Base-by-base conservation (phyloP, 23 red algal genomes). In the Gracilaria caudata region DNA sequence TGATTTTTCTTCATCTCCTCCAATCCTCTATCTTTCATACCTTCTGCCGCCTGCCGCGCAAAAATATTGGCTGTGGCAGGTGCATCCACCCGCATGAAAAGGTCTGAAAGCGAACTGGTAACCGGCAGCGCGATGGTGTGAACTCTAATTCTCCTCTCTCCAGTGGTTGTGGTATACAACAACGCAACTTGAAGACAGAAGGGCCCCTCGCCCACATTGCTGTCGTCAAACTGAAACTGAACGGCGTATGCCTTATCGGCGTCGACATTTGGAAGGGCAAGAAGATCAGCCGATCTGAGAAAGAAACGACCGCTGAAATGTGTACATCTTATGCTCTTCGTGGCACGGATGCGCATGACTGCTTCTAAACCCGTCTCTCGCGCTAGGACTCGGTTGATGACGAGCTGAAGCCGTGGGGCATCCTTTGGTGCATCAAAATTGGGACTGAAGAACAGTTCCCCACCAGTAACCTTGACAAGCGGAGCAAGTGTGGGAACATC, bases 241-340 rank as follows among this genome's bases (percentile, higher is more conserved):
- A 99, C 97, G 25, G 77, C 97, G 41, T 92, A 99, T 16, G 97
- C 76, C 73, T 95, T 96, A 84, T 99, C 97, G 7, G 82, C 59
- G 45, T 99, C 97, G 12, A 91, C 91, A 45, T 89, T 94, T 14
- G 97, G 97, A 57, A 95, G 68, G 9, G 97, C 91, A 39, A 99
- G 81, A 3, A 99, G 78, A 51, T 99, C 97, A 20, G 93, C 93
- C 28, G 81, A 92, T 55, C 94, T 64, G 40, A 93, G 65, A 64
- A 99, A 99, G 86, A 99, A 99, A 34, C 97, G 97, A 44, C 97
- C 97, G 45, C 93, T 91, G 78, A 99, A 99, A 34, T 86, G 57
- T 16, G 68, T 29, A 56, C 92, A 95, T 20, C 94, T 81, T 26
- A 95, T 89, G 37, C 97, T 90, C 64, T 92, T 92, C 55, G 92